phyloP scores from a whole-genome alignment of 768 basidiomycete genomes.

The Pisolithus marmoratus region DNA sequence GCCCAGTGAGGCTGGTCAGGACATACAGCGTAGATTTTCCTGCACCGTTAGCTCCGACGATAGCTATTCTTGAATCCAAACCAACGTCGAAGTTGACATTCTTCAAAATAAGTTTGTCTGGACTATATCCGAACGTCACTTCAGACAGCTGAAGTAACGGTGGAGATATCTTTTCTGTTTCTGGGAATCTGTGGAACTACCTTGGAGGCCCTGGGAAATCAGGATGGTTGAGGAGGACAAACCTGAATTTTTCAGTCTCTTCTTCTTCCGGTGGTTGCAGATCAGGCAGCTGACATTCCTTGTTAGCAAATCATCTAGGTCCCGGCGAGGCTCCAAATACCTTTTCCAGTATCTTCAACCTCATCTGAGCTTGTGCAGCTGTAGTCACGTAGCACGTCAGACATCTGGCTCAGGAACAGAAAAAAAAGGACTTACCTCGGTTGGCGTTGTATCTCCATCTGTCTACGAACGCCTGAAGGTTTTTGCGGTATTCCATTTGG shows the following conservation, averaged over 20 bases:
- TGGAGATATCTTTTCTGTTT: slow-evolving; percentile 95
- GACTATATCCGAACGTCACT: slow-evolving; percentile 82
- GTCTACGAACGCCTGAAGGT: slow-evolving; percentile 97
- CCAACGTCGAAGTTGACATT: slow-evolving; percentile 86
- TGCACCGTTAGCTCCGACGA: slow-evolving; percentile 92
- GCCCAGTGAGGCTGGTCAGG: neutral
- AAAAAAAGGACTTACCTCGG: slow-evolving; percentile 47
- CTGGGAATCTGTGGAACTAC: slow-evolving; percentile 63
- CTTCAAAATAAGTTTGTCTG: slow-evolving; percentile 71
- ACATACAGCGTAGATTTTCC: slow-evolving; percentile 92
- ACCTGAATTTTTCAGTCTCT: slow-evolving; percentile 92
- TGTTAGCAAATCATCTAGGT: neutral
- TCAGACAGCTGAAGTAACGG: slow-evolving; percentile 90
- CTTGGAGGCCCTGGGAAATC: neutral
- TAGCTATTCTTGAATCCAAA: slow-evolving; percentile 89
- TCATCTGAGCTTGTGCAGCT: slow-evolving; percentile 85
- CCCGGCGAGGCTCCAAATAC: slow-evolving; percentile 25
- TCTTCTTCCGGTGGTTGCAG: slow-evolving; percentile 89
- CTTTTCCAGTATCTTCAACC: slow-evolving; percentile 76
- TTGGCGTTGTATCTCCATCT: slow-evolving; percentile 98
- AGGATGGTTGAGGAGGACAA: slow-evolving; percentile 6
- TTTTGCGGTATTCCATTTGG: slow-evolving; percentile 92
- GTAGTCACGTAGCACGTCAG: slow-evolving; percentile 6
- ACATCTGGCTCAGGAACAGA: neutral
- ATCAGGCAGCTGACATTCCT: slow-evolving; percentile 66